These are phyloP conservation scores for Botrytis pseudocinerea DNA, from an alignment of 2,329 filamentous ascomycete genomes.

Conservation along the genomic window DNA sequence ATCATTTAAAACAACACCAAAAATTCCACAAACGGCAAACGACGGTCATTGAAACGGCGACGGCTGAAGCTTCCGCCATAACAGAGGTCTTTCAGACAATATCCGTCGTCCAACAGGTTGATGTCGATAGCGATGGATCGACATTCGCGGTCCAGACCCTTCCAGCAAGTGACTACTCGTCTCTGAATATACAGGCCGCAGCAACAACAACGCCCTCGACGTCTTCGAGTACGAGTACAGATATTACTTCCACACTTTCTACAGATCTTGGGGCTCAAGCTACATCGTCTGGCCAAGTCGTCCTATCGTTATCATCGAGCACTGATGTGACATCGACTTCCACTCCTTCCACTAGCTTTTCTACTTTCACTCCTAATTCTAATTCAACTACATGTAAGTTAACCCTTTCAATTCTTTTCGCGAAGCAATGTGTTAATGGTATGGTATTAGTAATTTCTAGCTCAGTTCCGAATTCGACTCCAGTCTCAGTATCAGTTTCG, in stretches of 20 bases:
- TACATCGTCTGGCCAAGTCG: slow-evolving; percentile 25
- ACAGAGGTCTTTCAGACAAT: slow-evolving; percentile 38
- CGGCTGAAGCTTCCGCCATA: slow-evolving; percentile 27
- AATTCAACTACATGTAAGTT: slow-evolving; percentile 40
- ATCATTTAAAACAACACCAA: slow-evolving; percentile 34
- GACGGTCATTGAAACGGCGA: slow-evolving; percentile 17
- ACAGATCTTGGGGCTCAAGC: slow-evolving; percentile 20
- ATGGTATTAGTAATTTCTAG: slow-evolving; percentile 38
- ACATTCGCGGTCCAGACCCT: slow-evolving; percentile 33
- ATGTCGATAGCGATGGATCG: slow-evolving; percentile 38
- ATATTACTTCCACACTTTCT: slow-evolving; percentile 10
- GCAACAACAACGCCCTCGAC: slow-evolving; percentile 23
- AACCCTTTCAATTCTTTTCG: neutral
- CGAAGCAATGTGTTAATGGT: slow-evolving; percentile 25
- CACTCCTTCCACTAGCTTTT: slow-evolving; percentile 36
- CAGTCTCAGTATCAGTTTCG: slow-evolving; percentile 11
- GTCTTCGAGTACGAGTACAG: slow-evolving; percentile 13
- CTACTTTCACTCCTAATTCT: slow-evolving; percentile 35
- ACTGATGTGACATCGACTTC: slow-evolving; percentile 32
- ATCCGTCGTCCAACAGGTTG: slow-evolving; percentile 38
- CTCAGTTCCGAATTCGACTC: slow-evolving; percentile 28
- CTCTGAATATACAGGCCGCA: slow-evolving; percentile 20
- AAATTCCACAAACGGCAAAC: slow-evolving; percentile 30
- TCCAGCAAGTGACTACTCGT: slow-evolving; percentile 21
- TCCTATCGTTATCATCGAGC: slow-evolving; percentile 32